These are phyloP conservation scores for Puccinia hordei DNA, from an alignment of 1,284 basidiomycete species.

Conservation along the genomic window DNA sequence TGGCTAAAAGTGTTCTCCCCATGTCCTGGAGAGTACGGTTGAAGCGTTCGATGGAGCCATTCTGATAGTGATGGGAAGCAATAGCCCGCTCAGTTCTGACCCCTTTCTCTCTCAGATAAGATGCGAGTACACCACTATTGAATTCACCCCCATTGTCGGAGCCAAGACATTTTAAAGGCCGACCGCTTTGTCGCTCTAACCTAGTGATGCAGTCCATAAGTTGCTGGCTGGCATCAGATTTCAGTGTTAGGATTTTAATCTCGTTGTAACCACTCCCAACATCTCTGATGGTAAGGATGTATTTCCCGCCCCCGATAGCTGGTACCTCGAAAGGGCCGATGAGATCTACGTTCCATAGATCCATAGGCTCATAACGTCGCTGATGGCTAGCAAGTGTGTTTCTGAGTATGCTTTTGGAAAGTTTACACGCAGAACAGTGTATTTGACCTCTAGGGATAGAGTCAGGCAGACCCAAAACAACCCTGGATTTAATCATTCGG, in stretches of 20 bases:
- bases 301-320: no score
- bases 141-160: neutral
- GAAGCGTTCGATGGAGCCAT: neutral
- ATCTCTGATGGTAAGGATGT: neutral
- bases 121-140: neutral
- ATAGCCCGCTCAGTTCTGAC: neutral
- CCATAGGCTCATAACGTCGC: neutral
- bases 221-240: neutral
- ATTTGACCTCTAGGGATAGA: neutral
- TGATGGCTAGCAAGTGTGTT: neutral
- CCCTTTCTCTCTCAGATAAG: neutral
- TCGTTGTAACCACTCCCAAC: neutral
- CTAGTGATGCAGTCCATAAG: neutral
- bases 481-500: neutral
- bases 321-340: no score
- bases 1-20: neutral
- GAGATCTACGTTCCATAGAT: neutral
- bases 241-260: neutral
- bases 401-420: neutral
- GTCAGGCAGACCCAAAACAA: neutral
- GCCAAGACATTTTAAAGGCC: neutral
- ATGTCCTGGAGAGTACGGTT: conserved; percentile 4
- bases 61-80: neutral
- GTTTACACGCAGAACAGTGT: neutral
- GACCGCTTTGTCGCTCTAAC: neutral